Evolutionary conservation across 345 rosid species (phyloP).

Genomic region (Noccaea caerulescens): DNA sequence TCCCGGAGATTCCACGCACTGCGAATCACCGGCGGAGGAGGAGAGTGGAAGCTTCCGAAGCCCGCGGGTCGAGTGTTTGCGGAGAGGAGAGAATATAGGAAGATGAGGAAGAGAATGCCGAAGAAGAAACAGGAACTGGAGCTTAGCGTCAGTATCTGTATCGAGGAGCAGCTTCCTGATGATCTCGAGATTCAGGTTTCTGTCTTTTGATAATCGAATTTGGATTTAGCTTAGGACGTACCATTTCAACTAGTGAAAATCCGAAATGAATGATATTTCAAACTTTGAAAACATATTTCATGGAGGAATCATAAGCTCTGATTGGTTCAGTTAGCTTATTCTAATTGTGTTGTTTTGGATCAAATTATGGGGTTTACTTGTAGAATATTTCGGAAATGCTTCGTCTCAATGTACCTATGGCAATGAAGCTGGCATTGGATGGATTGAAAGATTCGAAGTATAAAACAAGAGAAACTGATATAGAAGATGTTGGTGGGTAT

Average conservation of each 20-base stretch:
- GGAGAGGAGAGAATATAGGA: constrained; percentile 69
- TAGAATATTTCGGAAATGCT: constrained; percentile 92
- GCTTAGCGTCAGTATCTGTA: constrained; percentile 79
- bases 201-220: constrained; percentile 8
- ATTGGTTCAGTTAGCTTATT: background rate
- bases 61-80: constrained; percentile 43
- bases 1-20: constrained; percentile 50
- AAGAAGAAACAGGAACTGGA: constrained; percentile 65
- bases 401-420: constrained; percentile 81
- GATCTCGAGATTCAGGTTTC: constrained; percentile 80
- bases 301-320: background rate
- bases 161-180: constrained; percentile 83
- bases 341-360: background rate
- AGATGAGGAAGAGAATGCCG: constrained; percentile 52
- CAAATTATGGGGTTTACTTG: background rate
- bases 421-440: constrained; percentile 79
- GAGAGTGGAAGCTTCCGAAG: constrained; percentile 42
- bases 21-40: constrained; percentile 19
- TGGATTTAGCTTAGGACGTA: background rate
- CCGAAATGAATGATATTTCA: too few relatives aligned
- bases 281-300: too few relatives aligned
- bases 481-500: constrained; percentile 69
- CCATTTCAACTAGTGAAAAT: too few relatives aligned
- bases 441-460: constrained; percentile 59
- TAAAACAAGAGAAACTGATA: constrained; percentile 74